Base-by-base conservation (phyloP, 306 rosid genomes). In the Mucuna pruriens region DNA sequence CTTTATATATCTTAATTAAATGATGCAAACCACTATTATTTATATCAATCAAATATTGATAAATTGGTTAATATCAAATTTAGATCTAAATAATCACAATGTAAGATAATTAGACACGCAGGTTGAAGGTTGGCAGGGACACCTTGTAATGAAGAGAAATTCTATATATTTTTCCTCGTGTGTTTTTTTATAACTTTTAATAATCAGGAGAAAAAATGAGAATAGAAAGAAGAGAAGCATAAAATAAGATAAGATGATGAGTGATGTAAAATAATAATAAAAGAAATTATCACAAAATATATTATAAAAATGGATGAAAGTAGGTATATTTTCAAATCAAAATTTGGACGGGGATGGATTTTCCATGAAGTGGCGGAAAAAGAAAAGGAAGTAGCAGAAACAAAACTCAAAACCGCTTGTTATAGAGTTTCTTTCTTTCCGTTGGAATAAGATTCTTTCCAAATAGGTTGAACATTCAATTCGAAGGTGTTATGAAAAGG, bases 381-480 rank as follows among this genome's bases (percentile, higher is more conserved):
- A 54, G 29, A 55, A 22, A 6, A 49, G 13, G 11, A 13, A n/a
- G 15, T 34, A 15, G 9, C 22, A 7, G 34, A 11, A 36, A 17
- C 4, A 69, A 55, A 46, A 25, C 17, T 44, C 54, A 19, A 54
- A 39, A 10, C 75, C 3, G 23, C 5, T 38, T 16, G 33, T 48
- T 23, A 23, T 71, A 12, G 22, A 12, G 74, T 71, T 19, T 42
- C 62, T 71, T 66, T 42, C 34, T 52, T 64, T 7, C 69, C 69
- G 78, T 81, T 75, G 25, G 31, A 66, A 55, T 57, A 67, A 10
- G 67, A 51, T 70, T 69, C 46, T 33, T 71, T 31, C 83, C 39
- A 71, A 39, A 22, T 54, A 52, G 42, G 36, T 51, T 66, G 39
- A 78, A 45, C 60, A 70, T 77, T 71, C 6, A 83, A 83, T 77